Evolutionary conservation across 2,329 filamentous ascomycete genomes (phyloP), one percentile per base, ranked within the genome.

Genomic region (Penicillium sp.): DNA sequence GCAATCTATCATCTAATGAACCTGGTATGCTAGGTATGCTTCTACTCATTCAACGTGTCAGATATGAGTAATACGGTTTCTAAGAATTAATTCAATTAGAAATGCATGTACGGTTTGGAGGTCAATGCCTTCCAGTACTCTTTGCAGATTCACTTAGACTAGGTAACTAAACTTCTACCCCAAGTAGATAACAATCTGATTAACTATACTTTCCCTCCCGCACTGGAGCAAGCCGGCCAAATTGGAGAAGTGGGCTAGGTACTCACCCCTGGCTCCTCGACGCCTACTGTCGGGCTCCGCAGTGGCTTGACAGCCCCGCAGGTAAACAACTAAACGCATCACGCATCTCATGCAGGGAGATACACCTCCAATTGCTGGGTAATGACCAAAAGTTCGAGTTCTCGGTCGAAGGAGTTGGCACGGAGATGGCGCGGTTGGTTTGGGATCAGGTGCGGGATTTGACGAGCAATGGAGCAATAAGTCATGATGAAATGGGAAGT

Each of bases 271-370:
- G 47, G 55, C 49, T 45, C 48, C 35, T 25, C 35, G n/a, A 52
- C 49, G 49, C 38, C 41, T 52, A 39, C 34, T 42, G 28, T 34
- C 41, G 37, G 57, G 57, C 59, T 63, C 63, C 63, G 63, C 63
- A 63, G 63, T 65, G 63, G 63, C 63, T 65, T 63, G 63, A 63
- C 59, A 61, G 61, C 63, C 63, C 63, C 25, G 25, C 63, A 62
- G 50, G 49, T 63, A 53, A 61, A 63, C 60, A 63, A 58, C 63
- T 62, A 53, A 64, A 63, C 61, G 62, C 59, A 65, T 63, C 63
- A 63, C 56, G 60, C 57, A 64, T 62, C 60, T 64, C 62, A 45
- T 65, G 61, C 63, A 65, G 54, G 47, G 45, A 51, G 52, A 54
- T 54, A 48, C 45, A 54, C 34, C 31, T 31, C 37, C 52, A 35